Base-by-base conservation (phyloP, 768 basidiomycete species). In the Lactifluus volemus region DNA sequence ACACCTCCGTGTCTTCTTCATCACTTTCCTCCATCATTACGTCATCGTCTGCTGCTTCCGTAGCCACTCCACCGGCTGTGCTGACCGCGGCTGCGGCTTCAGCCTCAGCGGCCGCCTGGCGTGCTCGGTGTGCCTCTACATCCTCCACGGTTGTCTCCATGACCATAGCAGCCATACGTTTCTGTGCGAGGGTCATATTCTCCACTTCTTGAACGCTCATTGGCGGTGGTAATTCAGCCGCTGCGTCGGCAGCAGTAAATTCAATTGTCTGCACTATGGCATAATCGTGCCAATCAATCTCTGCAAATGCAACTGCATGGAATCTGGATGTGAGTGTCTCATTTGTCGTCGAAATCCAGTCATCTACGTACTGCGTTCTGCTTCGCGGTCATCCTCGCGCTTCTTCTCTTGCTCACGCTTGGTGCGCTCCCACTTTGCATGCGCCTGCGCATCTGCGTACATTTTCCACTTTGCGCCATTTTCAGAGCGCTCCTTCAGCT, bases 241-340 rank as follows among this genome's bases (percentile, higher is more conserved):
- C 84, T 58, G 91, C 85, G 70, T 99, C 97, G 8, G 89, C 90
- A 38, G 85, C 83, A 15, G 97, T 98, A 70, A 98, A 99, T 70
- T 99, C 97, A 67, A 97, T 94, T 19, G 94, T 97, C 70, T 98
- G 93, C 6, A 98, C 97, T 58, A 97, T 92, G 44, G 94, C 92
- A 75, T 97, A 98, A 71, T 98, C 97, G 69, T 99, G 93, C 97
- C 97, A 99, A 70, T 99, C 97, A 67, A 99, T 98, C 70, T 95
- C 92, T 48, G 93, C 92, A 69, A 97, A 95, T 5, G 95, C 96
- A 73, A 85, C 90, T 88, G 62, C 6, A 55, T 15, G 61, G 9
- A 58, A 45, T 67, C 50, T 25, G 49, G 55, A 36, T 57, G 39
- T 60, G 34, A 65, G 67, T 56, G 63, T 59, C 34, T 32, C 25